Percentiles rank a stretch among this genome's conserved stretches.
phyloP scores from a whole-genome alignment of 345 rosid species.

The Barbarea vulgaris region DNA sequence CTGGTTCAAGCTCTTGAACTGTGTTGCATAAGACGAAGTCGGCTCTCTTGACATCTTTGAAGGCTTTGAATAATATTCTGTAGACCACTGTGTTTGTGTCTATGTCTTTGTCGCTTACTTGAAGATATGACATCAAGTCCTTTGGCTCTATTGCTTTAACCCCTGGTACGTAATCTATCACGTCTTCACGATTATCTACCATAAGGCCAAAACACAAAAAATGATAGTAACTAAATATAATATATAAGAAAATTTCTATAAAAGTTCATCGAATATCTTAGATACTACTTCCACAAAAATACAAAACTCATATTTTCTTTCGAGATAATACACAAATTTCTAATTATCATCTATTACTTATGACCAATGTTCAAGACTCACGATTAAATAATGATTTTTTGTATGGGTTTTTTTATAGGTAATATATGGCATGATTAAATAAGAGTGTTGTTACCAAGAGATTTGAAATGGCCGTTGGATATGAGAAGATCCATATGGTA shows the following conservation, averaged over 20 bases:
- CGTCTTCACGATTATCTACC: slow-evolving; percentile 57
- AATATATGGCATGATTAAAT: not conserved
- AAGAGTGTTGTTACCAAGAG: slow-evolving; percentile 42
- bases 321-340: not conserved
- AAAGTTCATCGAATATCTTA: no score
- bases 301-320: not conserved
- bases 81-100: slow-evolving; percentile 48
- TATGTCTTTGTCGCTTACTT: slow-evolving; percentile 45
- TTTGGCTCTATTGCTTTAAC: slow-evolving; percentile 52
- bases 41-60: slow-evolving; percentile 53
- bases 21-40: slow-evolving; percentile 66
- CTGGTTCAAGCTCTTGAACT: slow-evolving; percentile 58
- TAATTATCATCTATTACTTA: not conserved
- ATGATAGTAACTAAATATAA: not conserved
- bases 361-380: not conserved
- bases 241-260: no score
- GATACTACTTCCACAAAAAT: no score
- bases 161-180: slow-evolving; percentile 64
- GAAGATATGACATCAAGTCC: slow-evolving; percentile 67
- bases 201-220: not conserved
- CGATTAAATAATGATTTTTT: not conserved
- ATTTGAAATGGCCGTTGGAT: slow-evolving; percentile 57
- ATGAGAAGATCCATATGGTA: slow-evolving; percentile 60
- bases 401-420: not conserved
- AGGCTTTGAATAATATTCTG: slow-evolving; percentile 49